phyloP scores from a whole-genome alignment of 2,329 filamentous ascomycete species.

The Leptographium flavum region DNA sequence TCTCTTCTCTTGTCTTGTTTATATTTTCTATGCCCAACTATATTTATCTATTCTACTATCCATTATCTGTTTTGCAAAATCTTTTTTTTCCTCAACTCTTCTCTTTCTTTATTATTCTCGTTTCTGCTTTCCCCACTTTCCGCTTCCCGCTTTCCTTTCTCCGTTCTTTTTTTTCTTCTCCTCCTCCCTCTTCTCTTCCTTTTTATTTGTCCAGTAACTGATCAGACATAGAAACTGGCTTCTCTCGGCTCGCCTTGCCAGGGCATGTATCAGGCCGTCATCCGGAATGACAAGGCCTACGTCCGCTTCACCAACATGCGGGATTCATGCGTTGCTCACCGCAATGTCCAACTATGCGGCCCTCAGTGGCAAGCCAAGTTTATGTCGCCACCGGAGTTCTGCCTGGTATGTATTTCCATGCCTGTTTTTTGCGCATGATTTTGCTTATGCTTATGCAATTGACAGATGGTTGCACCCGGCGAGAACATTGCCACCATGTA shows the following conservation, averaged over 20 bases:
- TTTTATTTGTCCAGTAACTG: conserved; percentile 8
- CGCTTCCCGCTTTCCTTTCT: no score
- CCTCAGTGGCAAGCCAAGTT: conserved; percentile 32
- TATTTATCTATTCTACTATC: no score
- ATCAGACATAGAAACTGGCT: conserved; percentile 23
- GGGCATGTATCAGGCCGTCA: conserved; percentile 23
- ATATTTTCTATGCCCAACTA: no score
- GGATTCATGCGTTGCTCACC: conserved; percentile 37
- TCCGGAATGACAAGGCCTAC: conserved; percentile 28
- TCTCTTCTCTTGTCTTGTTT: no score
- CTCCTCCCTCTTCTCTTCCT: not conserved
- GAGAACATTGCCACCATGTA: conserved; percentile 23
- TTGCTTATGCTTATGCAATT: not conserved
- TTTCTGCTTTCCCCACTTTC: no score
- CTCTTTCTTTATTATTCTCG: no score
- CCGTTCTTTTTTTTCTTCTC: no score
- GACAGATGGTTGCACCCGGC: conserved; percentile 16
- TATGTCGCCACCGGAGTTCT: conserved; percentile 29
- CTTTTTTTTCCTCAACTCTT: no score
- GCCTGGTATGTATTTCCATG: conserved; percentile 17
- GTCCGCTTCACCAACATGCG: conserved; percentile 46
- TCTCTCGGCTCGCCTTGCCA: conserved; percentile 20
- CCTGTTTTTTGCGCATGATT: no score
- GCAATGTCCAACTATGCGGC: conserved; percentile 27
- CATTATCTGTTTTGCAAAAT: no score